Conservation (phyloP, 2,329 filamentous ascomycete genomes). For the Colletotrichum musicola region DNA sequence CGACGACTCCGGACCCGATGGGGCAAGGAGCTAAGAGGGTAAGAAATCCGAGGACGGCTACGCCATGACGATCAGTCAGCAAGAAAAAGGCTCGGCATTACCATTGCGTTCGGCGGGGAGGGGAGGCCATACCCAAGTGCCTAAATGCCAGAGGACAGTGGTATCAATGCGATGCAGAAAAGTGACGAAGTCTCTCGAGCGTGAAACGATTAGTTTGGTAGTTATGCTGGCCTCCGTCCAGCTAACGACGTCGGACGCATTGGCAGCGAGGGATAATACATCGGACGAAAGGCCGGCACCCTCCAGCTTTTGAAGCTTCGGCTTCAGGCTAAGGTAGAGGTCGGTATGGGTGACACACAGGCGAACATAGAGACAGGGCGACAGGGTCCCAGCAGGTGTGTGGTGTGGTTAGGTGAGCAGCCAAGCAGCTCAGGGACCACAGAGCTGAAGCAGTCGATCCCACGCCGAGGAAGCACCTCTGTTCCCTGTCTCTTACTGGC, state of each 20-base stretch:
- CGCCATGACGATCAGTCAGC: conserved; percentile 40
- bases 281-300: conserved; percentile 31
- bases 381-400: too few relatives aligned
- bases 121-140: conserved; percentile 27
- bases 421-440: conserved; percentile 26
- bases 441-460: conserved; percentile 37
- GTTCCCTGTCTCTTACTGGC: conserved; percentile 22
- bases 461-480: conserved; percentile 27
- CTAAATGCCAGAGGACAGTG: conserved; percentile 13
- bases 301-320: background rate
- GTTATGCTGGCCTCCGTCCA: conserved; percentile 32
- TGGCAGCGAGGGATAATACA: conserved; percentile 17
- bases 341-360: conserved; percentile 18
- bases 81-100: conserved; percentile 34
- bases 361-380: background rate
- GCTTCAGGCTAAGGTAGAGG: conserved; percentile 4
- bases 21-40: conserved; percentile 32
- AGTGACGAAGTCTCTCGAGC: conserved; percentile 30
- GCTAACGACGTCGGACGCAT: conserved; percentile 29
- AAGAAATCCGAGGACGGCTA: conserved; percentile 34
- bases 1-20: conserved; percentile 25
- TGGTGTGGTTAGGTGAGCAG: conserved; percentile 16
- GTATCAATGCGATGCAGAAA: conserved; percentile 38
- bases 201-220: conserved; percentile 23
- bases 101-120: conserved; percentile 21